These are phyloP conservation scores for Phytomonas serpens DNA, from an alignment of 208 protist genomes.

Conservation along the genomic window DNA sequence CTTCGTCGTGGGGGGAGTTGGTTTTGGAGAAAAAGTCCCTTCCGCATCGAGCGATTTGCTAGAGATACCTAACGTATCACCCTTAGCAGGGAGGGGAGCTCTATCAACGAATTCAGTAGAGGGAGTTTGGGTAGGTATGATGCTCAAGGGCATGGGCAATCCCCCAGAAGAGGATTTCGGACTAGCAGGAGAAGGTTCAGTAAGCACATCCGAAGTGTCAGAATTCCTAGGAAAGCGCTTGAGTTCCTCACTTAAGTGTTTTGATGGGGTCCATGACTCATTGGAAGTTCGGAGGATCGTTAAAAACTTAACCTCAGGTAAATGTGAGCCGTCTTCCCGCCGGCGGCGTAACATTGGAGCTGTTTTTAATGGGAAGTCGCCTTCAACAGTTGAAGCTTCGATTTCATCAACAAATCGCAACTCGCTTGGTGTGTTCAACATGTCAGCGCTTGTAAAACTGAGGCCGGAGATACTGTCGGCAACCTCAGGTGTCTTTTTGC, in stretches of 20 bases:
- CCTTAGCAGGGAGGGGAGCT: not conserved
- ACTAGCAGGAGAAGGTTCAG: not conserved
- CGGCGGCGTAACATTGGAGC: constrained; percentile 24
- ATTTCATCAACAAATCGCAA: constrained; percentile 72
- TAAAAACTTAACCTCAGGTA: not conserved
- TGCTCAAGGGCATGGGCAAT: not conserved
- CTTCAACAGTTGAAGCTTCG: constrained; percentile 47
- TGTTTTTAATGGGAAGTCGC: constrained; percentile 25
- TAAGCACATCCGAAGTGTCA: not conserved
- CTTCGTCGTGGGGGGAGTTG: not conserved
- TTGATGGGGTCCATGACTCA: not conserved
- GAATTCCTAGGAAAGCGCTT: not conserved
- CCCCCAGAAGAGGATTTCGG: not conserved
- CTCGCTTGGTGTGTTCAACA: constrained; percentile 37
- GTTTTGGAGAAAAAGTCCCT: not conserved
- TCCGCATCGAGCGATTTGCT: not conserved
- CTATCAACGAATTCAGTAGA: not conserved
- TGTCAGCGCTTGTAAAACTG: constrained; percentile 47
- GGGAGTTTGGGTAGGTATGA: not conserved
- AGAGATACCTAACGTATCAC: not conserved
- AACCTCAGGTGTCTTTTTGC: constrained; percentile 26
- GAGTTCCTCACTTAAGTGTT: not conserved
- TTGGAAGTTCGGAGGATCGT: not conserved
- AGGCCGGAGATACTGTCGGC: constrained; percentile 50
- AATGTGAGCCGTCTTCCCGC: not conserved